Conservation (phyloP, 2,329 filamentous ascomycete genomes). For the Incumbomyces lentus region DNA sequence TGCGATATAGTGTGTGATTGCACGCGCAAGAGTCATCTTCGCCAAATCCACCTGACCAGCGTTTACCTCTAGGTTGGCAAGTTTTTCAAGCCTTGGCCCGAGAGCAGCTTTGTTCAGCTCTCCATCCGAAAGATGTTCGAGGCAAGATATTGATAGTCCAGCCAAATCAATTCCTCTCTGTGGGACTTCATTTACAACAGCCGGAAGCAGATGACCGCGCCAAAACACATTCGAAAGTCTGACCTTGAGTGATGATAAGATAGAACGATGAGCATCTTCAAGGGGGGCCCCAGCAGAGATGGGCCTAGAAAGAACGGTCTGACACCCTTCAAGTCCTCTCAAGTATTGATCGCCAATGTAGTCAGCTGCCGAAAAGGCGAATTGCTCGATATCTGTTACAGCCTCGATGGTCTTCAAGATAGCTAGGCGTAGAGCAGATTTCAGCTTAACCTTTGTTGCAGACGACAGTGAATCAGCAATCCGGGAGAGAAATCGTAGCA, state of each 20-base stretch:
- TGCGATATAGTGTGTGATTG: constrained; percentile 32
- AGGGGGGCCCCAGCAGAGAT: neutral
- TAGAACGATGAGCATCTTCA: neutral
- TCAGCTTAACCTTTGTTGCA: neutral
- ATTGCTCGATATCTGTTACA: constrained; percentile 1
- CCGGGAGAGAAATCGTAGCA: neutral
- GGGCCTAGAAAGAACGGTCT: neutral
- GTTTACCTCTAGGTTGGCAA: constrained; percentile 32
- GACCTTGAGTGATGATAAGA: neutral
- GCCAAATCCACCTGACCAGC: constrained; percentile 28
- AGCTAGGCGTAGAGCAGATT: neutral
- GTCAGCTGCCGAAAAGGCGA: neutral
- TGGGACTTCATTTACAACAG: constrained; percentile 19
- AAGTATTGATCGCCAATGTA: neutral
- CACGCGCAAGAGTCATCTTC: constrained; percentile 28
- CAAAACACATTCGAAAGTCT: constrained; percentile 35
- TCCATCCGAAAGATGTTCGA: constrained; percentile 25
- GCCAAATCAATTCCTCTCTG: neutral
- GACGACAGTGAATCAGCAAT: too few relatives aligned
- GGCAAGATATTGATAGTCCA: constrained; percentile 29
- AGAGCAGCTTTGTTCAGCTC: constrained; percentile 31
- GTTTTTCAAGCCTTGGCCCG: constrained; percentile 35
- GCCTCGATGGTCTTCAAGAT: constrained; percentile 5
- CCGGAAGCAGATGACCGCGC: constrained; percentile 36
- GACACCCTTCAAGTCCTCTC: neutral